Percentiles rank a stretch among this genome's conserved stretches.
phyloP scores from a whole-genome alignment of 805 yeast species.

The Priceomyces fermenticarens region DNA sequence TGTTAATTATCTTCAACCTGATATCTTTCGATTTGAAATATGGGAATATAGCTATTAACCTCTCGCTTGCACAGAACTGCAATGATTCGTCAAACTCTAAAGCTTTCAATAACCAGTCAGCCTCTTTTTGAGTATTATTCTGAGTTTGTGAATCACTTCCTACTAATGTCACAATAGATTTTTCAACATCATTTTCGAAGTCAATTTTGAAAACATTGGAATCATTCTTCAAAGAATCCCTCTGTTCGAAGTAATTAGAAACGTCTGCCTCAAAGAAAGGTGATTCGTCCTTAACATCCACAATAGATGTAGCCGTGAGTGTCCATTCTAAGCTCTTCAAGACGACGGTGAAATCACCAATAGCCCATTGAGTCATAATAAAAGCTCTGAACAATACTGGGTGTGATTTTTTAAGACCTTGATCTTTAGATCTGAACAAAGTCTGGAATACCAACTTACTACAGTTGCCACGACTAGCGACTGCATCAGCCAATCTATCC shows the following conservation, averaged over 20 bases:
- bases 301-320: slow-evolving; percentile 20
- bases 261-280: slow-evolving; percentile 32
- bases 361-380: slow-evolving; percentile 64
- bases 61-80: slow-evolving; percentile 45
- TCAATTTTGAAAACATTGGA: slow-evolving; percentile 50
- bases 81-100: slow-evolving; percentile 42
- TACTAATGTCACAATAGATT: slow-evolving; percentile 54
- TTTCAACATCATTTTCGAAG: slow-evolving; percentile 52
- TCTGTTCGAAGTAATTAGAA: slow-evolving; percentile 26
- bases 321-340: slow-evolving; percentile 50
- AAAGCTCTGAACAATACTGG: slow-evolving; percentile 56
- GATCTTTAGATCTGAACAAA: slow-evolving; percentile 40
- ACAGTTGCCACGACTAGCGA: slow-evolving; percentile 26
- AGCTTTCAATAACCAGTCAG: slow-evolving; percentile 57
- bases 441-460: slow-evolving; percentile 21
- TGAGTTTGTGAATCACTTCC: slow-evolving; percentile 49
- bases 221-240: slow-evolving; percentile 41
- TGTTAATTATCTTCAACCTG: slow-evolving; percentile 52
- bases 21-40: slow-evolving; percentile 51
- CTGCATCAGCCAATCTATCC: slow-evolving; percentile 22
- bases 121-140: slow-evolving; percentile 46
- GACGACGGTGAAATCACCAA: slow-evolving; percentile 28
- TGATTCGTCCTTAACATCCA: slow-evolving; percentile 28
- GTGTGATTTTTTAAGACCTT: slow-evolving; percentile 52
- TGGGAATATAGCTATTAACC: slow-evolving; percentile 54